Percentiles rank a stretch among this genome's conserved stretches.
Evolutionary conservation across 441 rosid genomes (phyloP).

Genomic region (Populus hybrid): DNA sequence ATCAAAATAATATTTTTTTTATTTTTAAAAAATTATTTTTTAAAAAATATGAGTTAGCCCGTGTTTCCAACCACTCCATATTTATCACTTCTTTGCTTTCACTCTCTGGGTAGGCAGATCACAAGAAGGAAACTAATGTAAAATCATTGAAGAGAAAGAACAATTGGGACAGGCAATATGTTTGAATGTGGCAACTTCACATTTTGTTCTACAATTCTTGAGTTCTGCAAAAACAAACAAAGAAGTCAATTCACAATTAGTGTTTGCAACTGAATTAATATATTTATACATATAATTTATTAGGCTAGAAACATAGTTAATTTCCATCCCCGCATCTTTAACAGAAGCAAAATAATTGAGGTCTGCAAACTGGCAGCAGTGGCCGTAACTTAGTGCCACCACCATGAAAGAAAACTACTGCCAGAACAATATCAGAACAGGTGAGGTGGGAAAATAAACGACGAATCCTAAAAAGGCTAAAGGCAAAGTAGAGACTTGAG

Average conservation of each 20-base stretch:
- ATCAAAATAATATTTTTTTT: too few relatives aligned
- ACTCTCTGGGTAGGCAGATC: too few relatives aligned
- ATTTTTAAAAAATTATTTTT: too few relatives aligned
- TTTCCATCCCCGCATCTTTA: neutral
- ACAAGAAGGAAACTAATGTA: too few relatives aligned
- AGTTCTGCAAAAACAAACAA: neutral
- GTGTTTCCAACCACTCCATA: too few relatives aligned
- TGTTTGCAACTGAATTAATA: neutral
- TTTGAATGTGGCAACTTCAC: neutral
- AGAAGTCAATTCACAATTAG: neutral
- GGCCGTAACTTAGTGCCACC: neutral
- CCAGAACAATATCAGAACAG: neutral
- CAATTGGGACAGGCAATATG: too few relatives aligned
- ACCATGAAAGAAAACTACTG: neutral
- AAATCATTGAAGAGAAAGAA: too few relatives aligned
- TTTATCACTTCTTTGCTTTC: too few relatives aligned
- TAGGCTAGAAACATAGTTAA: neutral
- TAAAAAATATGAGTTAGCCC: too few relatives aligned
- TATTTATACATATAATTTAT: neutral
- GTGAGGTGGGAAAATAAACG: conserved; percentile 12
- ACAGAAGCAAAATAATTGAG: neutral
- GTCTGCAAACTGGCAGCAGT: neutral
- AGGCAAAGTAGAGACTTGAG: conserved; percentile 35
- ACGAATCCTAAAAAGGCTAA: conserved; percentile 40
- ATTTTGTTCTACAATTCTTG: neutral